Percentiles rank a stretch among this genome's conserved stretches.
These are phyloP conservation scores for Cephaloascus albidus DNA, from an alignment of 805 yeast genomes.

Conservation along the genomic window DNA sequence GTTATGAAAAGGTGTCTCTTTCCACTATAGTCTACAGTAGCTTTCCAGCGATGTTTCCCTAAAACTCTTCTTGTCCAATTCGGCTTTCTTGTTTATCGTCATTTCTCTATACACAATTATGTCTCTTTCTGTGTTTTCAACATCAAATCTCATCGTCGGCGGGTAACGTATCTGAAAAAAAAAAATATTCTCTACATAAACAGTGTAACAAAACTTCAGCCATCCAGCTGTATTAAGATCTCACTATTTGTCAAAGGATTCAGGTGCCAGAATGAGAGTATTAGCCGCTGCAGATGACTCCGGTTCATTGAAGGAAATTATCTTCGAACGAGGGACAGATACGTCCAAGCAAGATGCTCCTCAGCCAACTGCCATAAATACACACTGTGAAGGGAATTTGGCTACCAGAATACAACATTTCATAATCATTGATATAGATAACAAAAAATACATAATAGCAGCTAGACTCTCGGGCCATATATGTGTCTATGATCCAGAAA, in stretches of 20 bases:
- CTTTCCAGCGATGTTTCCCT: too few relatives aligned
- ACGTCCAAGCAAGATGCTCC: conserved; percentile 62
- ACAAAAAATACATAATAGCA: conserved; percentile 26
- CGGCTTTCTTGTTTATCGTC: too few relatives aligned
- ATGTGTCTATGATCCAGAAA: conserved; percentile 23
- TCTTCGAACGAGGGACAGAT: conserved; percentile 63
- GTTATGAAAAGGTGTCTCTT: too few relatives aligned
- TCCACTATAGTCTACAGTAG: too few relatives aligned
- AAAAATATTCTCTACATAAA: too few relatives aligned
- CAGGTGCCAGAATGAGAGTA: conserved; percentile 46
- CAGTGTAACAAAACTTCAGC: too few relatives aligned
- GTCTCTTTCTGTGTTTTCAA: too few relatives aligned
- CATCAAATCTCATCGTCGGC: neutral
- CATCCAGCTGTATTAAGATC: too few relatives aligned
- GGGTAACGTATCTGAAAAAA: neutral
- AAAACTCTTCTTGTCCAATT: too few relatives aligned
- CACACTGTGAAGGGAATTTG: conserved; percentile 24
- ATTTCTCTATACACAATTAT: too few relatives aligned
- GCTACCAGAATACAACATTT: conserved; percentile 25
- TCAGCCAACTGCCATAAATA: conserved; percentile 50
- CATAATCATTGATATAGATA: conserved; percentile 10
- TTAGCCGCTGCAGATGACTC: conserved; percentile 58
- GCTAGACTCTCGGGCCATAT: conserved; percentile 34
- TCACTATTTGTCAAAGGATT: too few relatives aligned
- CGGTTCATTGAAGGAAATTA: conserved; percentile 56